Base-by-base conservation (phyloP, 2,329 filamentous ascomycete species). In the Pestalotiopsis sp. region DNA sequence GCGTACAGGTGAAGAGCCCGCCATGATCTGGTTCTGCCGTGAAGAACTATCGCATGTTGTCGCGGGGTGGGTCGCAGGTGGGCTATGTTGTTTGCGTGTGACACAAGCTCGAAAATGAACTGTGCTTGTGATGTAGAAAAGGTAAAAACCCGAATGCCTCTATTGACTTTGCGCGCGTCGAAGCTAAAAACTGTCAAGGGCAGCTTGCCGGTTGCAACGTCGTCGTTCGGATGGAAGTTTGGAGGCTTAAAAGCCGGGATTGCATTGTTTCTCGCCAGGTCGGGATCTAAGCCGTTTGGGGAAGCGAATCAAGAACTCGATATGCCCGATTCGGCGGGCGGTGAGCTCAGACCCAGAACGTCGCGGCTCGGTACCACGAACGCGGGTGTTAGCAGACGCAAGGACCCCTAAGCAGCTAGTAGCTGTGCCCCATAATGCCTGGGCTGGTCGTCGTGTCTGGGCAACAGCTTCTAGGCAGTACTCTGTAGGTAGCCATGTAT, bases 1-100 rank as follows among this genome's bases (percentile, higher is more conserved):
- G 68, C 75, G 78, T 70, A 76, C 70, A 26, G 72, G 71, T 52
- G 83, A 82, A 58, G 83, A 81, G 69, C 78, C 79, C 71, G 82
- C 77, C 83, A 85, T 85, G 70, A 72, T 67, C 69, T 55, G 22
- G 17, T 67, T 48, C 65, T 57, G 17, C 56, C 58, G 35, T 64
- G 69, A 26, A 64, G 24, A 44, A 71, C 65, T 71, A 71, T 73
- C 73, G 73, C 67, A 70, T 66, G 26, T 30, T 65, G 64, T 48
- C 40, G 39, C 22, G 38, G n/a, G 35, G 20, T 9, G 38, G n/a
- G 26, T 35, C n/a, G 30, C 58, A 61, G 20, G 44, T 52, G n/a
- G 17, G 14, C 24, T 14, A 24, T 58, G 56, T n/a, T 22, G 22
- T 26, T 13, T 14, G 56, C 22, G 24, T 22, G 20, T 7, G 22